A percentile compares a stretch with the other conserved stretches of the same genome.
Evolutionary conservation across 179 eudicot species (phyloP).

Genomic region (Camellia oleifera): DNA sequence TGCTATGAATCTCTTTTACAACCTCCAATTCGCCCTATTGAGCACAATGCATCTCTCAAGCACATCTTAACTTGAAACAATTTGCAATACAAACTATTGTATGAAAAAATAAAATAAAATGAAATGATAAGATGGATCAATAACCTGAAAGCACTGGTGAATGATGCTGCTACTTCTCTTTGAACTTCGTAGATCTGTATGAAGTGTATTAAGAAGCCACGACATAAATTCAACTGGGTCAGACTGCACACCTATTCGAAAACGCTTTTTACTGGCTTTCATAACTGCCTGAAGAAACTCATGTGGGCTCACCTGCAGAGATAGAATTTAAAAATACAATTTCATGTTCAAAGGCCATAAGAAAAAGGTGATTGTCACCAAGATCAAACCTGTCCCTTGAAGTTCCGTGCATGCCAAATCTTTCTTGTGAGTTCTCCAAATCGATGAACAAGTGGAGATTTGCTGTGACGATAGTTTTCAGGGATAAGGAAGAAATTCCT

Average conservation of each 20-base stretch:
- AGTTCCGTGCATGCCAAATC: conserved; percentile 94
- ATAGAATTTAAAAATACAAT: conserved; percentile 4
- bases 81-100: background rate
- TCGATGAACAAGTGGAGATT: conserved; percentile 83
- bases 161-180: conserved; percentile 74
- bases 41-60: conserved; percentile 14
- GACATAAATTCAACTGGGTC: conserved; percentile 97
- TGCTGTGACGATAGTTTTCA: conserved; percentile 75
- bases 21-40: conserved; percentile 92
- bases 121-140: conserved; percentile 7
- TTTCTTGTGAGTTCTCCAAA: conserved; percentile 95
- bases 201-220: conserved; percentile 93
- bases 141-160: conserved; percentile 89
- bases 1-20: conserved; percentile 66
- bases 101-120: background rate
- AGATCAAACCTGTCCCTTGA: conserved; percentile 90
- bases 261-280: conserved; percentile 85
- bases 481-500: conserved; percentile 95
- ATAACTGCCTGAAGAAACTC: conserved; percentile 98
- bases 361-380: conserved; percentile 9
- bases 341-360: background rate
- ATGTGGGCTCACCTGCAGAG: conserved; percentile 91
- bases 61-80: conserved; percentile 8
- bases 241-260: conserved; percentile 82
- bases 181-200: conserved; percentile 64